These are phyloP conservation scores for Volvox carteri DNA, from an alignment of 163 green algal genomes.

Conservation along the genomic window DNA sequence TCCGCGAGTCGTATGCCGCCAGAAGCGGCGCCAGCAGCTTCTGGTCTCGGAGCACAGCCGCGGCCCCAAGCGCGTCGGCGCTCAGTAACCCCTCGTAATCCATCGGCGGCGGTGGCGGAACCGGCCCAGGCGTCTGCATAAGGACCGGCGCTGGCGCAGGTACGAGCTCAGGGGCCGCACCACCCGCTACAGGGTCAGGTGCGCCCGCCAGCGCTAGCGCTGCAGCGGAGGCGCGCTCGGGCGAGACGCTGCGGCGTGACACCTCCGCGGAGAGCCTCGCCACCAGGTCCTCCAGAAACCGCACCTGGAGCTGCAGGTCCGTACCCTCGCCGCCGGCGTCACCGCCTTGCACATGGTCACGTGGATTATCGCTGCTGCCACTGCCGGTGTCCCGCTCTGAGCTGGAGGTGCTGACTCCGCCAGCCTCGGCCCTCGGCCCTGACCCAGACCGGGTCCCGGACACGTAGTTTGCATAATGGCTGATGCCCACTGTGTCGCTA, in stretches of 20 bases:
- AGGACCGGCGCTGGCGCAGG: neutral
- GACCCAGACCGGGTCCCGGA: too few relatives aligned
- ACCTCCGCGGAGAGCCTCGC: constrained; percentile 63
- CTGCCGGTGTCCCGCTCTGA: neutral
- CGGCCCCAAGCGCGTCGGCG: constrained; percentile 45
- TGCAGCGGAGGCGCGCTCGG: constrained; percentile 33
- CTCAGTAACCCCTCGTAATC: constrained; percentile 27
- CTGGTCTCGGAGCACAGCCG: constrained; percentile 41
- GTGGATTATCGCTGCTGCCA: neutral
- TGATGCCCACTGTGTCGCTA: constrained; percentile 24
- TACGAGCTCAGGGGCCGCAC: too few relatives aligned
- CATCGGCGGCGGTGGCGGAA: constrained; percentile 47
- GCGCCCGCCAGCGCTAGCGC: constrained; percentile 37
- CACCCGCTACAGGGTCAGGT: neutral
- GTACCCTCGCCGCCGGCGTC: neutral
- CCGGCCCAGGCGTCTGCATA: neutral
- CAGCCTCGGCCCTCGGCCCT: neutral
- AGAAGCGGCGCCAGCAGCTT: constrained; percentile 70
- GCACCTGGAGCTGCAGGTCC: constrained; percentile 49
- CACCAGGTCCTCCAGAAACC: constrained; percentile 75
- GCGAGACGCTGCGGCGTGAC: constrained; percentile 27
- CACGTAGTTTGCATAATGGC: neutral
- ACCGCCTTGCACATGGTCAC: neutral
- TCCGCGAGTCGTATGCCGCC: constrained; percentile 66
- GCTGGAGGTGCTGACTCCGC: neutral